These are phyloP conservation scores for Chrysopogon serrulatus DNA, from an alignment of 176 grass and related monocot genomes.

Conservation along the genomic window DNA sequence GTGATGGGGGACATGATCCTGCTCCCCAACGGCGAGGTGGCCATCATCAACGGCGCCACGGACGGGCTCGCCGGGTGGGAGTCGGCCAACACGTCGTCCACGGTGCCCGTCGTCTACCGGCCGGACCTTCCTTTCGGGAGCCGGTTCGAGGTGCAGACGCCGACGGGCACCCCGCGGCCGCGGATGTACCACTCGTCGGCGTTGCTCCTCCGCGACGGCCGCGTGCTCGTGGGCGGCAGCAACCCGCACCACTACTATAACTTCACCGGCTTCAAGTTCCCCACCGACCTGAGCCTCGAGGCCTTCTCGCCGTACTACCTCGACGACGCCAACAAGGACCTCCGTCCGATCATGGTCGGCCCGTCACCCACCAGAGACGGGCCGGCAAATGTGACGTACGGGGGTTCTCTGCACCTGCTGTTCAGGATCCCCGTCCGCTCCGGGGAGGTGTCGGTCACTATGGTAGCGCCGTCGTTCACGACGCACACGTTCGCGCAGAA, in stretches of 20 bases:
- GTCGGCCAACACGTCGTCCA: slow-evolving; percentile 23
- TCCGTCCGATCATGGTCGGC: slow-evolving; percentile 33
- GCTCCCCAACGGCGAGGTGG: slow-evolving; percentile 67
- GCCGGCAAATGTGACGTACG: slow-evolving; percentile 15
- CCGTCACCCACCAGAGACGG: background rate
- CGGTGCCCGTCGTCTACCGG: slow-evolving; percentile 45
- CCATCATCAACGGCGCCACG: slow-evolving; percentile 66
- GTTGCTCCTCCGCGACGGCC: slow-evolving; percentile 59
- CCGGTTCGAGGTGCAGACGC: slow-evolving; percentile 42
- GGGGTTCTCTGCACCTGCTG: slow-evolving; percentile 5
- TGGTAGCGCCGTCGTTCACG: slow-evolving; percentile 68
- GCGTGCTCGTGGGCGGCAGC: slow-evolving; percentile 71
- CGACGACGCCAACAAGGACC: background rate
- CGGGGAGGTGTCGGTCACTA: slow-evolving; percentile 26
- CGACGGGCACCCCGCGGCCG: slow-evolving; percentile 31
- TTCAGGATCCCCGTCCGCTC: background rate
- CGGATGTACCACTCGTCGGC: slow-evolving; percentile 67
- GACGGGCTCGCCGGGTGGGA: slow-evolving; percentile 63
- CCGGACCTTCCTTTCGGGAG: background rate
- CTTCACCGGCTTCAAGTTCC: slow-evolving; percentile 55
- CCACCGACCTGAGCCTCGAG: slow-evolving; percentile 67
- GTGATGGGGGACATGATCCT: slow-evolving; percentile 90
- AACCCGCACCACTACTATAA: slow-evolving; percentile 72
- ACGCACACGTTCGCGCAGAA: slow-evolving; percentile 74
- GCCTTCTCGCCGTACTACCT: slow-evolving; percentile 80